Percentiles rank a stretch among this genome's conserved stretches.
phyloP scores from a whole-genome alignment of 192 early-diverging fungal species.

The Geosiphon pyriformis region DNA sequence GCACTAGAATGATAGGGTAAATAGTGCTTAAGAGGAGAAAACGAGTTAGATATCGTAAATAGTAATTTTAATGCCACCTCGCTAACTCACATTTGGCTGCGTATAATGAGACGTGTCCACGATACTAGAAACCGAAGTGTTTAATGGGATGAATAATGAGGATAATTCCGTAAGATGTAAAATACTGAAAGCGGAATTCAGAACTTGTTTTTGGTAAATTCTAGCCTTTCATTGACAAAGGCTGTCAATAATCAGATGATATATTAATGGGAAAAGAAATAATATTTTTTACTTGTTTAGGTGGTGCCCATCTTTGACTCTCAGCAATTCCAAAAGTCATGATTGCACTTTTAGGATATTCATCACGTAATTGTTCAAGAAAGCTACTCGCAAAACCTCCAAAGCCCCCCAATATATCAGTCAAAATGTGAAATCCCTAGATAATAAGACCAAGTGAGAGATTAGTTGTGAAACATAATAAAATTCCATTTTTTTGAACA shows the following conservation, averaged over 20 bases:
- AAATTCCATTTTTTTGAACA: neutral
- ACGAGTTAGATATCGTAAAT: too few relatives aligned
- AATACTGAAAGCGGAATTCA: slow-evolving; percentile 38
- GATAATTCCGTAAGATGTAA: slow-evolving; percentile 39
- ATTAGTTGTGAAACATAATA: slow-evolving; percentile 2
- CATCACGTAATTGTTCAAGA: slow-evolving; percentile 57
- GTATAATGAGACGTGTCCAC: slow-evolving; percentile 34
- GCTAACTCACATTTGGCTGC: slow-evolving; percentile 34
- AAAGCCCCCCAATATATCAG: slow-evolving; percentile 59
- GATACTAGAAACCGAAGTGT: slow-evolving; percentile 27
- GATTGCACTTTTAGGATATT: slow-evolving; percentile 62
- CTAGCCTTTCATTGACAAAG: slow-evolving; percentile 17
- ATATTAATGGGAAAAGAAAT: neutral
- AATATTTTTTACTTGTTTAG: neutral
- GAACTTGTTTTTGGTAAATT: slow-evolving; percentile 29
- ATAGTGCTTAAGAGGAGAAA: slow-evolving; percentile 19
- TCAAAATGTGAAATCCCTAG: slow-evolving; percentile 69
- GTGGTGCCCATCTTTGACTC: neutral
- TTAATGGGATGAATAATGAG: slow-evolving; percentile 47
- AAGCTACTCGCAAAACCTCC: slow-evolving; percentile 61
- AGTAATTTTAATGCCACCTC: too few relatives aligned
- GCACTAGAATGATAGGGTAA: slow-evolving; percentile 52
- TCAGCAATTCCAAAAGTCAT: slow-evolving; percentile 51
- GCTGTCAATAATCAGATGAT: neutral
- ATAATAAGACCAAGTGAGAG: neutral